Evolutionary conservation across 148 eudicot species (phyloP).

Genomic region (Polygonum maritimum): DNA sequence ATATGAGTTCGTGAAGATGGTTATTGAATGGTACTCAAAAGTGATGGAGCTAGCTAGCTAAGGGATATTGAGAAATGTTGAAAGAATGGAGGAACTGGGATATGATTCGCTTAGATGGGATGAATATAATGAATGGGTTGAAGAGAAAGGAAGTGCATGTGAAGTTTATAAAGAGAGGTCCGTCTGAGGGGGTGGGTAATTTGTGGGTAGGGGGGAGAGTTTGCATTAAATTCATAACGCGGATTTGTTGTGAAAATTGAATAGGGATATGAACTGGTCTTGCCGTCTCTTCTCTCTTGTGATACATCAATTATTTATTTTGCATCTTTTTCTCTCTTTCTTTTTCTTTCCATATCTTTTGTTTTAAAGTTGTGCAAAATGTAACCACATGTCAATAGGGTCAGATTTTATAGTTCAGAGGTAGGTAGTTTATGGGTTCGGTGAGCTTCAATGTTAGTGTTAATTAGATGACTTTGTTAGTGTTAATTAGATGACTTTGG

Average conservation of each 20-base stretch:
- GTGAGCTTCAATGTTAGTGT: no score
- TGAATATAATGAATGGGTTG: background rate
- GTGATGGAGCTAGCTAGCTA: background rate
- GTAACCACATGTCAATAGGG: background rate
- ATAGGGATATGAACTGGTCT: background rate
- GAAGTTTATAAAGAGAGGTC: background rate
- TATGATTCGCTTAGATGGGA: no score
- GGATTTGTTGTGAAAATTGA: background rate
- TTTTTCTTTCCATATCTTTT: background rate
- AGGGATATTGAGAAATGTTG: background rate
- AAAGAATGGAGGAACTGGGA: background rate
- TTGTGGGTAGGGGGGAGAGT: background rate
- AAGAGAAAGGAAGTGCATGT: conserved; percentile 6
- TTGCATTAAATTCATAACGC: conserved; percentile 1
- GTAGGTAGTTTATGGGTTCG: no score
- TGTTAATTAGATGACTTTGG: no score
- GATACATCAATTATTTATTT: background rate
- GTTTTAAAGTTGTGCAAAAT: background rate
- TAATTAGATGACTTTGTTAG: no score
- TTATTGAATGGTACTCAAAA: background rate
- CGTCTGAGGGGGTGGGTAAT: background rate
- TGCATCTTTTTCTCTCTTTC: background rate
- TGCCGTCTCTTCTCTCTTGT: background rate
- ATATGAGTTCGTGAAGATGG: background rate
- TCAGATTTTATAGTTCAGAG: no score